These are phyloP conservation scores for Talaromyces atroroseus DNA, from an alignment of 2,329 filamentous ascomycete species.

Conservation along the genomic window DNA sequence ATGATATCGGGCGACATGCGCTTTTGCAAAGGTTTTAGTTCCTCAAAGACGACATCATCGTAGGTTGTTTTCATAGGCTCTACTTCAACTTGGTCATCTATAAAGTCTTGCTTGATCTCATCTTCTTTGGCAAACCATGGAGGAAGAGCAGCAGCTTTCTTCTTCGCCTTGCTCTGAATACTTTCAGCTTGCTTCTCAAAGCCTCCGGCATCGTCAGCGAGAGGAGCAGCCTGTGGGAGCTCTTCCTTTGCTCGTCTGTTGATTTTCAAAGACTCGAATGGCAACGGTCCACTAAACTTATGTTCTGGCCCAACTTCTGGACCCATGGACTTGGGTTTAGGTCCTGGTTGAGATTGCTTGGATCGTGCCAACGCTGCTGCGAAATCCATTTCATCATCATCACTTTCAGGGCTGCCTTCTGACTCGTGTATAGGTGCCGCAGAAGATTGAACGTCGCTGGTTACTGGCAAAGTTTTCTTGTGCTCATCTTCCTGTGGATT, in stretches of 20 bases:
- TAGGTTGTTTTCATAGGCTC: constrained; percentile 21
- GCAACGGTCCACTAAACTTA: constrained; percentile 72
- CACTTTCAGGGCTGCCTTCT: constrained; percentile 37
- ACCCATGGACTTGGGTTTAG: constrained; percentile 31
- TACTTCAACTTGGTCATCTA: constrained; percentile 20
- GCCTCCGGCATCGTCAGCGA: constrained; percentile 55
- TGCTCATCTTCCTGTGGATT: constrained; percentile 35
- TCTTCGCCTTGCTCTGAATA: constrained; percentile 22
- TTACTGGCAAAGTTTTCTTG: constrained; percentile 32
- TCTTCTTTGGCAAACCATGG: constrained; percentile 42
- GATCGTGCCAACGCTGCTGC: constrained; percentile 69
- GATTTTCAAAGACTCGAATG: constrained; percentile 76
- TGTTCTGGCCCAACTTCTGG: constrained; percentile 47
- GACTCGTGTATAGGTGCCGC: constrained; percentile 8
- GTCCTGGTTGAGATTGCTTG: constrained; percentile 52
- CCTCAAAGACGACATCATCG: constrained; percentile 17
- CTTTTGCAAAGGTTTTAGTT: constrained; percentile 25
- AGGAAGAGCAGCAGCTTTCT: constrained; percentile 33
- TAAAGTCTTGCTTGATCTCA: constrained; percentile 28
- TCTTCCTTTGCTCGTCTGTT: constrained; percentile 52
- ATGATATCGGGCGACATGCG: constrained; percentile 34
- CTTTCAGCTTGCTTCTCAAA: constrained; percentile 52
- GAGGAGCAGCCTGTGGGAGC: constrained; percentile 44
- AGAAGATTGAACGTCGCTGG: constrained; percentile 25
- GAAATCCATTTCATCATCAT: constrained; percentile 72